These are phyloP conservation scores for Pichia sp. DNA, from an alignment of 1,139 yeast genomes.

Conservation along the genomic window DNA sequence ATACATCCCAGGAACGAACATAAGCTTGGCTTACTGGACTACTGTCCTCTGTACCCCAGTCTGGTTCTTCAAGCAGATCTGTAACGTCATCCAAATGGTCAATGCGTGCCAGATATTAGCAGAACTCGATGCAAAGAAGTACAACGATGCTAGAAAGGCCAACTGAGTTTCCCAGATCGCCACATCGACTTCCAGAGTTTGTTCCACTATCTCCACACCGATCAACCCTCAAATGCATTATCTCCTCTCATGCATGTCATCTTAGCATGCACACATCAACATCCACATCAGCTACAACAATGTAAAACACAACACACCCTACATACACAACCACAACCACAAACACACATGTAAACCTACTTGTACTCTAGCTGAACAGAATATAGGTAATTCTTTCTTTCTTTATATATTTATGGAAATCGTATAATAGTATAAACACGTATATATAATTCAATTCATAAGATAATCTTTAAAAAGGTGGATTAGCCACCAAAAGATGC, in stretches of 20 bases:
- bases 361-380: not conserved
- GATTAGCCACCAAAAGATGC: too few relatives aligned
- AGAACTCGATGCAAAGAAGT: conserved; percentile 68
- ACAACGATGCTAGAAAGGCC: conserved; percentile 16
- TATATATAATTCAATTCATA: too few relatives aligned
- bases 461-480: too few relatives aligned
- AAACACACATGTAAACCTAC: not conserved
- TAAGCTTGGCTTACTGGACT: conserved; percentile 68
- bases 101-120: conserved; percentile 86
- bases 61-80: conserved; percentile 88
- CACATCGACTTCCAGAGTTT: not conserved
- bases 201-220: too few relatives aligned
- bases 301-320: not conserved
- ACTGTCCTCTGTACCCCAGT: conserved; percentile 72
- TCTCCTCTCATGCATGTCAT: too few relatives aligned
- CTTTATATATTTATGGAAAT: not conserved
- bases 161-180: not conserved
- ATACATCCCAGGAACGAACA: conserved; percentile 35
- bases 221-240: too few relatives aligned
- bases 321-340: not conserved
- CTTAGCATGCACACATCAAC: too few relatives aligned
- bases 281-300: too few relatives aligned
- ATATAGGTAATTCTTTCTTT: too few relatives aligned
- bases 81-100: conserved; percentile 84
- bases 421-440: too few relatives aligned